These are phyloP conservation scores for Graphilbum ipis-grandicollis DNA, from an alignment of 2,329 filamentous ascomycete genomes.

Conservation along the genomic window DNA sequence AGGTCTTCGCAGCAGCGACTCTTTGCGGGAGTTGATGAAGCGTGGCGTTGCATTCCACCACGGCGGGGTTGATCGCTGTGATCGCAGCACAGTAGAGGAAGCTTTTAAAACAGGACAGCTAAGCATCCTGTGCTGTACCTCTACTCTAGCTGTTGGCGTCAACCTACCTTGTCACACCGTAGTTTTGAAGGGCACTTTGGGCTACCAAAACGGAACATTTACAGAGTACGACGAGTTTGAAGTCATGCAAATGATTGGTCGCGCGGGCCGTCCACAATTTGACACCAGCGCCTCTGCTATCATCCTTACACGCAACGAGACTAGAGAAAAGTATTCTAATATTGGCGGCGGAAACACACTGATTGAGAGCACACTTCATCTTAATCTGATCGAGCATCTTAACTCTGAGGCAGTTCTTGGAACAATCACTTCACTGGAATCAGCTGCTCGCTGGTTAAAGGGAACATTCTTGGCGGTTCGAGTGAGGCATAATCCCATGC, in stretches of 20 bases:
- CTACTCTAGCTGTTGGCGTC: constrained; percentile 67
- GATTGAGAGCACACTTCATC: constrained; percentile 63
- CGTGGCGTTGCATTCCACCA: constrained; percentile 68
- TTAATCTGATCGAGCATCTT: constrained; percentile 65
- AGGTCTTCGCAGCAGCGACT: constrained; percentile 35
- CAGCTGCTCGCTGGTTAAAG: constrained; percentile 56
- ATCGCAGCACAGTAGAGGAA: constrained; percentile 49
- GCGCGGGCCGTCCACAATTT: constrained; percentile 70
- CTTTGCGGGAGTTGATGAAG: constrained; percentile 32
- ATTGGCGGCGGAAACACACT: constrained; percentile 58
- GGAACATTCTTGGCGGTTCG: constrained; percentile 68
- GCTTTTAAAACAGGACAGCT: constrained; percentile 55
- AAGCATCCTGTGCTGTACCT: constrained; percentile 71
- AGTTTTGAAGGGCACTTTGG: constrained; percentile 63
- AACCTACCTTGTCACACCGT: constrained; percentile 75
- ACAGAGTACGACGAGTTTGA: constrained; percentile 69
- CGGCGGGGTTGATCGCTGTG: constrained; percentile 49
- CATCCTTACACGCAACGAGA: constrained; percentile 57
- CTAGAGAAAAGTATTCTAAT: constrained; percentile 48
- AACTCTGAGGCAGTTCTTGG: constrained; percentile 71
- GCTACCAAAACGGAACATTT: constrained; percentile 39
- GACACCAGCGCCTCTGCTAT: constrained; percentile 60
- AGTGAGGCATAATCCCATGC: constrained; percentile 48
- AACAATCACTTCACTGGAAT: constrained; percentile 45
- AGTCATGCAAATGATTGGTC: constrained; percentile 80